Evolutionary conservation across 257 asterid species (phyloP).

Genomic region (Solanum boliviense): DNA sequence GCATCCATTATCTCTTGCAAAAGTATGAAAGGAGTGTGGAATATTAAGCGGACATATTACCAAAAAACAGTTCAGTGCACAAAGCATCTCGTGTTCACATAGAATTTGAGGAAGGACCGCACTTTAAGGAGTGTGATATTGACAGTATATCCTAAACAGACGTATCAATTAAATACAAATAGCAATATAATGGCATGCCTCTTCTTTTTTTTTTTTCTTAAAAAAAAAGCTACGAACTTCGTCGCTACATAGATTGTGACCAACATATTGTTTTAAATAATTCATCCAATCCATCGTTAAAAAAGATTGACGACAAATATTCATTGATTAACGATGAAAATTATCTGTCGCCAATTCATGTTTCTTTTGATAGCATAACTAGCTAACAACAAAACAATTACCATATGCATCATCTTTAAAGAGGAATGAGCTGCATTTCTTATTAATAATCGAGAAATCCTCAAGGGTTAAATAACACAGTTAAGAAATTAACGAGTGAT

Average conservation of each 20-base stretch:
- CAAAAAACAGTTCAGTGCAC: background rate
- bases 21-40: background rate
- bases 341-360: no score
- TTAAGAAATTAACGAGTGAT: no score
- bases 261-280: background rate
- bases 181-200: background rate
- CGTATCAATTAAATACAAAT: background rate
- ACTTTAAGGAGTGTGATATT: background rate
- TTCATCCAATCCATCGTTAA: no score
- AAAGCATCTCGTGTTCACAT: no score
- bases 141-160: background rate
- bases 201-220: background rate
- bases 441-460: no score
- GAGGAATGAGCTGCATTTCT: no score
- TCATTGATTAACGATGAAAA: no score
- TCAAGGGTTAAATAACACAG: no score
- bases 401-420: no score
- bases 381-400: no score
- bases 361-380: no score
- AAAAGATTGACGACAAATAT: no score
- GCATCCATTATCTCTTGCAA: conserved; percentile 10
- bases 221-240: background rate
- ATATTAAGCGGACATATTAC: background rate
- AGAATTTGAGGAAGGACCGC: rapidly evolving
- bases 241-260: background rate